These are phyloP conservation scores for Inonotus hispidus DNA, from an alignment of 1,284 basidiomycete genomes.

Conservation along the genomic window DNA sequence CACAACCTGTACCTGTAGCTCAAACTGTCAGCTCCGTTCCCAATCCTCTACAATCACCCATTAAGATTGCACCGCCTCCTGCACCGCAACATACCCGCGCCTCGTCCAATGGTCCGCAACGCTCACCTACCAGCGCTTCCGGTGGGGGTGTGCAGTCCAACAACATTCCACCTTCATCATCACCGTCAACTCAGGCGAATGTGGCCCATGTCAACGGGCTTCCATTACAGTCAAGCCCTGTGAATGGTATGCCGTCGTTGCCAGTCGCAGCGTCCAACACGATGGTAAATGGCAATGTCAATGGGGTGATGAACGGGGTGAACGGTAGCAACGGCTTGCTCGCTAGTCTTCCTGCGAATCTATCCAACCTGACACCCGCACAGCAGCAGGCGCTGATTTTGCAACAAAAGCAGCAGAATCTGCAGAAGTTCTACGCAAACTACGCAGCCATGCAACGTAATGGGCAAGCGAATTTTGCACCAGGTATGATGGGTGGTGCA, in stretches of 20 bases:
- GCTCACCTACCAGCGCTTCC: constrained; percentile 32
- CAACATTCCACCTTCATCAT: constrained; percentile 21
- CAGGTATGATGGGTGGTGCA: constrained; percentile 4
- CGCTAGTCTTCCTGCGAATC: constrained; percentile 5
- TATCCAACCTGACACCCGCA: constrained; percentile 29
- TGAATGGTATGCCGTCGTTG: background rate
- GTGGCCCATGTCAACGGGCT: background rate
- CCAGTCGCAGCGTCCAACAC: background rate
- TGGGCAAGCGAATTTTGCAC: constrained; percentile 29
- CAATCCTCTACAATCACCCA: constrained; percentile 10
- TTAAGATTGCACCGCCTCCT: constrained; percentile 41
- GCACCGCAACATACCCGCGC: constrained; percentile 50
- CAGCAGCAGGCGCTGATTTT: constrained; percentile 32
- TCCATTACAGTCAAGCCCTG: background rate
- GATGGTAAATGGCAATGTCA: background rate
- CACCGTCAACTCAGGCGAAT: constrained; percentile 20
- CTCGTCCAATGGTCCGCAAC: constrained; percentile 49
- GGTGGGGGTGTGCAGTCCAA: constrained; percentile 25
- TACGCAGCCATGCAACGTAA: constrained; percentile 24
- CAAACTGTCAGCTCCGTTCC: constrained; percentile 42
- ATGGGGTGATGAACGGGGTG: constrained; percentile 11
- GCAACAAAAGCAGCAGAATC: constrained; percentile 47
- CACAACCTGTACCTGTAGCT: constrained; percentile 42
- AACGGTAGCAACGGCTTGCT: constrained; percentile 3
- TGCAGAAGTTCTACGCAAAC: constrained; percentile 44